Evolutionary conservation across 2,329 filamentous ascomycete species (phyloP).

Genomic region (Orbilia blumenaviensis): DNA sequence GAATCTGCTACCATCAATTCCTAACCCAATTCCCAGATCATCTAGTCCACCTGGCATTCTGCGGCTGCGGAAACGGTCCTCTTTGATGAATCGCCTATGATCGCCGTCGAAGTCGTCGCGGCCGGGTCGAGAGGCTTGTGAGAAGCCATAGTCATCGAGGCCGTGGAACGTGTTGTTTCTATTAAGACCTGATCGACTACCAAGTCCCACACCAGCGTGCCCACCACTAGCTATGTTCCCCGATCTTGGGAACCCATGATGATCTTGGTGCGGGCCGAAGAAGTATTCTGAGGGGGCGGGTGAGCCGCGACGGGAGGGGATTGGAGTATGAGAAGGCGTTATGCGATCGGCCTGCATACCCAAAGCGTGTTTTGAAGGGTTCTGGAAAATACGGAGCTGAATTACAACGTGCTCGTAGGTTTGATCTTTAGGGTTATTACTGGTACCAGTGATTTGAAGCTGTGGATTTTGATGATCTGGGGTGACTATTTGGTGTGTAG

Average conservation of each 20-base stretch:
- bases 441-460: neutral
- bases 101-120: conserved; percentile 36
- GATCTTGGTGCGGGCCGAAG: conserved; percentile 38
- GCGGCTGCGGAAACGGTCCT: conserved; percentile 34
- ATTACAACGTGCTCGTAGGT: conserved; percentile 40
- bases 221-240: conserved; percentile 6
- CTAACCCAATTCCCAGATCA: conserved; percentile 20
- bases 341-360: conserved; percentile 30
- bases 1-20: conserved; percentile 15
- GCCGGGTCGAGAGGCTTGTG: neutral
- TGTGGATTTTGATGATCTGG: conserved; percentile 4
- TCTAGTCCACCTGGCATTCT: conserved; percentile 18
- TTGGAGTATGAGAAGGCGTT: conserved; percentile 42
- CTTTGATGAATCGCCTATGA: conserved; percentile 30
- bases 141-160: conserved; percentile 37
- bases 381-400: conserved; percentile 35
- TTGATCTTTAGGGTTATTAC: conserved; percentile 4
- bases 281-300: conserved; percentile 49
- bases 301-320: conserved; percentile 36
- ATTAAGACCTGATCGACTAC: neutral
- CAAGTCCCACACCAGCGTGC: neutral
- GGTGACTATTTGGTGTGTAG: conserved; percentile 3
- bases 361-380: conserved; percentile 20
- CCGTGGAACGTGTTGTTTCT: conserved; percentile 35
- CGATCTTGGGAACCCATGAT: conserved; percentile 27